These are phyloP conservation scores for Kazachstania psychrophila DNA, from an alignment of 805 yeast species.

Conservation along the genomic window DNA sequence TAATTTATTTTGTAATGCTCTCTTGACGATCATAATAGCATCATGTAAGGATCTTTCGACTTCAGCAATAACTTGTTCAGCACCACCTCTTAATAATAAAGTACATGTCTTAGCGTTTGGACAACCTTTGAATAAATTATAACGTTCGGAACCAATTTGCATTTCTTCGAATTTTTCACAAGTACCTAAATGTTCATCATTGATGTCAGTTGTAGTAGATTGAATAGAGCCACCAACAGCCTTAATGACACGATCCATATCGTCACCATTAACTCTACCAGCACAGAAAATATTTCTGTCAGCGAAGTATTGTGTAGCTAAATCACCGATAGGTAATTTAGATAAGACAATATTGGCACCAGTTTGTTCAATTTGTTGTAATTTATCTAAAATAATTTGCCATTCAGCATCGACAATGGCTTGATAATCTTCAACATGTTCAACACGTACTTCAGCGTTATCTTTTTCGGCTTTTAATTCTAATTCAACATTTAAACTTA, in stretches of 20 bases:
- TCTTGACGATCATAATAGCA: constrained; percentile 95
- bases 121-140: constrained; percentile 86
- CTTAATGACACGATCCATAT: constrained; percentile 81
- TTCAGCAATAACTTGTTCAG: constrained; percentile 96
- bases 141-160: constrained; percentile 94
- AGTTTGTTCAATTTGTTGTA: constrained; percentile 68
- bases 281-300: constrained; percentile 96
- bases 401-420: constrained; percentile 98
- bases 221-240: constrained; percentile 93
- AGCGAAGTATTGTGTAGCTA: constrained; percentile 98
- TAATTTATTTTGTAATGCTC: constrained; percentile 77
- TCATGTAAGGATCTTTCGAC: constrained; percentile 96
- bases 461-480: constrained; percentile 98
- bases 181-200: constrained; percentile 66
- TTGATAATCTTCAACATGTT: constrained; percentile 88
- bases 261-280: constrained; percentile 83
- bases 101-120: constrained; percentile 92
- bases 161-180: constrained; percentile 83
- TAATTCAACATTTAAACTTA: constrained; percentile 81
- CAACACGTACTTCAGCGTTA: constrained; percentile 95
- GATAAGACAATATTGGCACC: constrained; percentile 93
- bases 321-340: constrained; percentile 92
- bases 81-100: constrained; percentile 89
- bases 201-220: constrained; percentile 64
- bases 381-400: constrained; percentile 81